Evolutionary conservation across 495 filamentous ascomycete species (phyloP).

Genomic region (Trichoderma erinaceum): DNA sequence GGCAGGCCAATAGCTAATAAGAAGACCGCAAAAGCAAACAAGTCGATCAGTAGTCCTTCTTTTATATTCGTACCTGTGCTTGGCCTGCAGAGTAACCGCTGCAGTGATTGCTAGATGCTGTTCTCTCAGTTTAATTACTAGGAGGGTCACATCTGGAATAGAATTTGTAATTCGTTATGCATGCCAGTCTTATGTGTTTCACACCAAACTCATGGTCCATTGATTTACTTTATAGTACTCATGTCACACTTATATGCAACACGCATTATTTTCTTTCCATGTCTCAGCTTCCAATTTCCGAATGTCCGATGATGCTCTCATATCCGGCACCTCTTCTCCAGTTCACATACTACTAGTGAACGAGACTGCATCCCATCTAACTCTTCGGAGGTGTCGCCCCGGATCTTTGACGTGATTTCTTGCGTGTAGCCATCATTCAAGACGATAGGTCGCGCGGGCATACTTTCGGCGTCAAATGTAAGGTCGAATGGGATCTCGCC

Average conservation of each 20-base stretch:
- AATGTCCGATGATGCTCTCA: neutral
- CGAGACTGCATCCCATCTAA: slow-evolving; percentile 31
- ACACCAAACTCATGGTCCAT: neutral
- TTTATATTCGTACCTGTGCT: too few relatives aligned
- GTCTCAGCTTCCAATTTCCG: neutral
- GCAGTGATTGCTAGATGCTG: neutral
- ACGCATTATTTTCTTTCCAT: neutral
- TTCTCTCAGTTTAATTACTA: neutral
- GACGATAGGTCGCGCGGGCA: slow-evolving; percentile 29
- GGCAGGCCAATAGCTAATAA: neutral
- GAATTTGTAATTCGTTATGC: neutral
- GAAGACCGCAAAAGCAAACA: neutral
- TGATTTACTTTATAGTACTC: neutral
- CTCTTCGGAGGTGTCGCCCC: slow-evolving; percentile 30
- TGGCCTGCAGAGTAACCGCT: neutral
- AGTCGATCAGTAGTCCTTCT: neutral
- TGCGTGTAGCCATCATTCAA: slow-evolving; percentile 37
- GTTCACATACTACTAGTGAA: too few relatives aligned
- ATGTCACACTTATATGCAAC: too few relatives aligned
- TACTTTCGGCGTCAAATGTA: slow-evolving; percentile 23
- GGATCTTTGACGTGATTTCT: slow-evolving; percentile 35
- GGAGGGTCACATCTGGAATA: neutral
- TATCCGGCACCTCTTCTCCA: too few relatives aligned
- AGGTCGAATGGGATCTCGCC: neutral
- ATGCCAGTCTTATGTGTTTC: neutral